These are phyloP conservation scores for Whalleya microplaca DNA, from an alignment of 2,329 filamentous ascomycete species.

Conservation along the genomic window DNA sequence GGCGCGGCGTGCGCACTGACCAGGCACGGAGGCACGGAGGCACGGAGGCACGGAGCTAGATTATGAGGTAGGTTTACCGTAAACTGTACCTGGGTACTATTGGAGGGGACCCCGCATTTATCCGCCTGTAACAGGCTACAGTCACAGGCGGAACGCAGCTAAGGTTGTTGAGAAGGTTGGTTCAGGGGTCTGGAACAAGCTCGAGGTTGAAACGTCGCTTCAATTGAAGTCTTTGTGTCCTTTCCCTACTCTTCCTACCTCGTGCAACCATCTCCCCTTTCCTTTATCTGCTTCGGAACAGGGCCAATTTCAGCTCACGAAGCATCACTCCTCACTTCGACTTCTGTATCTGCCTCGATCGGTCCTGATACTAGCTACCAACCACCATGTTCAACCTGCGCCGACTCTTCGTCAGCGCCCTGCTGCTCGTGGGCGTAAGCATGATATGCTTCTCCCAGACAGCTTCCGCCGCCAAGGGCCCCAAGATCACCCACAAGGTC, in stretches of 20 bases:
- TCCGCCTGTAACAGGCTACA: no score
- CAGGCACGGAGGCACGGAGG: neutral
- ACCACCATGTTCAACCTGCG: constrained; percentile 74
- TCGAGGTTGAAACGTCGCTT: constrained; percentile 28
- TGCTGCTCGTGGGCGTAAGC: constrained; percentile 76
- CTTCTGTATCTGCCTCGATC: constrained; percentile 10
- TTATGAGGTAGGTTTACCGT: no score
- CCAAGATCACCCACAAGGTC: constrained; percentile 95
- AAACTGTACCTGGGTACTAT: constrained; percentile 7
- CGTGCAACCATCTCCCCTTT: constrained; percentile 10
- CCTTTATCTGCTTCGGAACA: constrained; percentile 11
- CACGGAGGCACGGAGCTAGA: neutral
- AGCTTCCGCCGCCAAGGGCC: constrained; percentile 77
- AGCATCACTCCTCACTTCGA: constrained; percentile 2
- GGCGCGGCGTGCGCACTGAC: constrained; percentile 1
- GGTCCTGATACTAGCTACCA: constrained; percentile 10
- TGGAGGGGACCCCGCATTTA: constrained; percentile 29
- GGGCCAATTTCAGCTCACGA: constrained; percentile 14
- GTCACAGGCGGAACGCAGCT: no score
- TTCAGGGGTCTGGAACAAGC: constrained; percentile 21
- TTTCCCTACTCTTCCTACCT: constrained; percentile 23
- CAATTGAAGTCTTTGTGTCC: constrained; percentile 33
- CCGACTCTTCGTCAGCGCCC: constrained; percentile 70
- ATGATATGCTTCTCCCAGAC: constrained; percentile 77
- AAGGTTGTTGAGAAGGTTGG: no score